phyloP scores from a whole-genome alignment of 305 asterid genomes.

The Fraxinus velutina region DNA sequence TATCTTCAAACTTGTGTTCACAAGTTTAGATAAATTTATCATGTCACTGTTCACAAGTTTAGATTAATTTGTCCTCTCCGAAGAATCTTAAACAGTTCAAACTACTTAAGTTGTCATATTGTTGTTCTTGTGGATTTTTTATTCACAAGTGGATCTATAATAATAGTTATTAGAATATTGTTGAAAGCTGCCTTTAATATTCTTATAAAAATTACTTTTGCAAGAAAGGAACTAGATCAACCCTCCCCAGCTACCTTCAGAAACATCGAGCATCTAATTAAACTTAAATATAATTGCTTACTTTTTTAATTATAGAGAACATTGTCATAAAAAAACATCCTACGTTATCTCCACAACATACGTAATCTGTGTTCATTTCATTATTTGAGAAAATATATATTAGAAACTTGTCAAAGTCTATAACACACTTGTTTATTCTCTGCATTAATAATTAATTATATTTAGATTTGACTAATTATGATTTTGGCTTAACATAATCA shows the following conservation, averaged over 20 bases:
- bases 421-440: neutral
- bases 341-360: neutral
- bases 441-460: neutral
- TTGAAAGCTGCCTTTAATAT: neutral
- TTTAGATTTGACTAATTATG: neutral
- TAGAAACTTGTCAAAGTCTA: neutral
- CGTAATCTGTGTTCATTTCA: neutral
- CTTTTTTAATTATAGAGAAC: neutral
- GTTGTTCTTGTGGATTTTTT: neutral
- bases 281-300: neutral
- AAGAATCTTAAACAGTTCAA: neutral
- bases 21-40: neutral
- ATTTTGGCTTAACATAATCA: neutral
- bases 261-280: neutral
- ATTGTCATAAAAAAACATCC: neutral
- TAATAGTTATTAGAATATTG: neutral
- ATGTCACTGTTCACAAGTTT: too few species aligned
- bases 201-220: neutral
- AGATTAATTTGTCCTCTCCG: too few species aligned
- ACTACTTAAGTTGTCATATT: neutral
- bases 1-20: neutral
- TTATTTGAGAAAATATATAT: neutral
- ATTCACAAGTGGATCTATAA: neutral
- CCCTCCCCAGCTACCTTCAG: neutral
- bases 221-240: neutral